Conservation (phyloP, 192 early-diverging fungal genomes). For the Coemansia sp. region DNA sequence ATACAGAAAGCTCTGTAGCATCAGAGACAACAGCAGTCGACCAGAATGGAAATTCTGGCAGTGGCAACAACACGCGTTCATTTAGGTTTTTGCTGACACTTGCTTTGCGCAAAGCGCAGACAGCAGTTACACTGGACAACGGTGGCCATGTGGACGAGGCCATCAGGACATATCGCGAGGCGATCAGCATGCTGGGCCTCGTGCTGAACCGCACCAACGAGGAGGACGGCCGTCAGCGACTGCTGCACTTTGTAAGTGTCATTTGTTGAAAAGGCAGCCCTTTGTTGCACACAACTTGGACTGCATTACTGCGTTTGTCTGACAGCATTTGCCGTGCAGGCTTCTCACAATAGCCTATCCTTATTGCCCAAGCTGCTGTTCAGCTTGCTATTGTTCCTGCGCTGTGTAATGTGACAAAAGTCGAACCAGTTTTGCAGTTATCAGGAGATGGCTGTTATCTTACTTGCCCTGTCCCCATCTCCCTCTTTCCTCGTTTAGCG, state of each 20-base stretch:
- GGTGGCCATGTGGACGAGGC: conserved; percentile 53
- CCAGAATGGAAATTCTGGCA: neutral
- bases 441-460: neutral
- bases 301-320: conserved; percentile 11
- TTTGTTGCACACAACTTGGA: conserved; percentile 1
- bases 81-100: conserved; percentile 55
- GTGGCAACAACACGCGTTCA: conserved; percentile 53
- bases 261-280: neutral
- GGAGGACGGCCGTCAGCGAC: conserved; percentile 51
- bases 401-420: neutral
- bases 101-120: conserved; percentile 55
- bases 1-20: conserved; percentile 5
- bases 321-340: conserved; percentile 9
- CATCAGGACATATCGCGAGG: conserved; percentile 53
- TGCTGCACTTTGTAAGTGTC: conserved; percentile 55
- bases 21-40: conserved; percentile 12
- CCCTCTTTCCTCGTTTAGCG: neutral
- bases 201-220: conserved; percentile 54
- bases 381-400: conserved; percentile 6
- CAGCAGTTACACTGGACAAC: conserved; percentile 54
- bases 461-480: conserved; percentile 3
- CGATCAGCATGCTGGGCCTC: conserved; percentile 57
- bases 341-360: conserved; percentile 6
- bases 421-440: neutral
- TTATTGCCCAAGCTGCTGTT: neutral